Evolutionary conservation across 768 basidiomycete genomes (phyloP).

Genomic region (Boletus insuetus): DNA sequence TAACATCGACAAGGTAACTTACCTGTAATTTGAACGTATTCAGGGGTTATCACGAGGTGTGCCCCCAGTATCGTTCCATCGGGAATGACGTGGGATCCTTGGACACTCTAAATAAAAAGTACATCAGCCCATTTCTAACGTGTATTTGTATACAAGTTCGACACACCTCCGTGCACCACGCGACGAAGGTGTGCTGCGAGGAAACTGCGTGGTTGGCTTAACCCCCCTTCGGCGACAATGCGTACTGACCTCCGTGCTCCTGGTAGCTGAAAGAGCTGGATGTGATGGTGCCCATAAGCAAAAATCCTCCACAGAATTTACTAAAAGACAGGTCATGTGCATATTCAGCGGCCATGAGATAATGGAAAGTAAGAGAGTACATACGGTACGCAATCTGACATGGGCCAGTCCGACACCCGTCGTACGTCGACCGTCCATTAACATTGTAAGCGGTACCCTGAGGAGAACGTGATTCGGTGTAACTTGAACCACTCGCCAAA

Average conservation of each 20-base stretch:
- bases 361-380: slow-evolving; percentile 17
- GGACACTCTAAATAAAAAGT: slow-evolving; percentile 40
- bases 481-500: slow-evolving; percentile 15
- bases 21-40: slow-evolving; percentile 72
- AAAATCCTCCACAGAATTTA: slow-evolving; percentile 57
- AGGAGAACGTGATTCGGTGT: slow-evolving; percentile 50
- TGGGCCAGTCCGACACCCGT: slow-evolving; percentile 57
- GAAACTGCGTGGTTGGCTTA: slow-evolving; percentile 12
- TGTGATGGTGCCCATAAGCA: slow-evolving; percentile 52
- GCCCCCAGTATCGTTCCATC: slow-evolving; percentile 66
- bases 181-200: slow-evolving; percentile 44
- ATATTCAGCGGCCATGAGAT: background rate
- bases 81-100: slow-evolving; percentile 68
- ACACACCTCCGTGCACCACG: slow-evolving; percentile 51
- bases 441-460: slow-evolving; percentile 45
- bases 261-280: slow-evolving; percentile 53
- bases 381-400: slow-evolving; percentile 68
- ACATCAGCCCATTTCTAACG: background rate
- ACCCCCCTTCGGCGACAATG: slow-evolving; percentile 5
- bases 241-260: slow-evolving; percentile 54
- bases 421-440: slow-evolving; percentile 61
- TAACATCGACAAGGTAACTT: slow-evolving; percentile 13
- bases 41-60: slow-evolving; percentile 70
- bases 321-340: slow-evolving; percentile 27
- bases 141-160: background rate